Conservation (phyloP, 2,329 filamentous ascomycete species). For the Rhinocladiella mackenziei region DNA sequence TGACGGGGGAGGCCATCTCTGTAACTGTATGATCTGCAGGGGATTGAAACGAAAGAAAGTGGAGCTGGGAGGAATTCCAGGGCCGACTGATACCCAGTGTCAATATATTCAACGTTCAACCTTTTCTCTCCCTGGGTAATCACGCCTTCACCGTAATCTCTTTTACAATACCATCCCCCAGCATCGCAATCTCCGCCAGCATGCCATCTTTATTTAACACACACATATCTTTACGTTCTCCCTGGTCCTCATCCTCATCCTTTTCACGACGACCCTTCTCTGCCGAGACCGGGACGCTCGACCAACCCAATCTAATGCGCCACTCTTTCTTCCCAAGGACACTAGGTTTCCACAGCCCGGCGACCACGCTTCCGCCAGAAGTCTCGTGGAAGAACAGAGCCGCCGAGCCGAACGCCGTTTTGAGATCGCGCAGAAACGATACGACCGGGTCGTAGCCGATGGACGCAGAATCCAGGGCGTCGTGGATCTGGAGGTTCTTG, state of each 20-base stretch:
- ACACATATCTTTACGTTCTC: constrained; percentile 48
- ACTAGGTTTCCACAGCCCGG: constrained; percentile 63
- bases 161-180: constrained; percentile 35
- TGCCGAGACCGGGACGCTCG: constrained; percentile 52
- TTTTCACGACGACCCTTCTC: too few relatives aligned
- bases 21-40: too few relatives aligned
- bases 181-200: constrained; percentile 66
- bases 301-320: constrained; percentile 67
- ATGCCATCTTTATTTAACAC: constrained; percentile 65
- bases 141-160: constrained; percentile 20
- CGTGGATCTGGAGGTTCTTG: constrained; percentile 69
- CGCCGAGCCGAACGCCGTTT: constrained; percentile 61
- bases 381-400: constrained; percentile 74
- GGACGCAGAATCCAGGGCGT: constrained; percentile 40
- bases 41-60: not conserved
- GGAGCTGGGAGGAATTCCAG: too few relatives aligned
- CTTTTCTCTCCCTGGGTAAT: not conserved
- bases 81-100: not conserved
- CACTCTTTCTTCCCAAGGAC: constrained; percentile 53
- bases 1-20: too few relatives aligned
- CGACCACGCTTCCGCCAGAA: constrained; percentile 51
- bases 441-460: constrained; percentile 59
- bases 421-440: constrained; percentile 64
- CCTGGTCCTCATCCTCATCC: too few relatives aligned
- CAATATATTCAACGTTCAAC: not conserved